These are phyloP conservation scores for Rhododendron ovatum DNA, from an alignment of 148 eudicot species.

Conservation along the genomic window DNA sequence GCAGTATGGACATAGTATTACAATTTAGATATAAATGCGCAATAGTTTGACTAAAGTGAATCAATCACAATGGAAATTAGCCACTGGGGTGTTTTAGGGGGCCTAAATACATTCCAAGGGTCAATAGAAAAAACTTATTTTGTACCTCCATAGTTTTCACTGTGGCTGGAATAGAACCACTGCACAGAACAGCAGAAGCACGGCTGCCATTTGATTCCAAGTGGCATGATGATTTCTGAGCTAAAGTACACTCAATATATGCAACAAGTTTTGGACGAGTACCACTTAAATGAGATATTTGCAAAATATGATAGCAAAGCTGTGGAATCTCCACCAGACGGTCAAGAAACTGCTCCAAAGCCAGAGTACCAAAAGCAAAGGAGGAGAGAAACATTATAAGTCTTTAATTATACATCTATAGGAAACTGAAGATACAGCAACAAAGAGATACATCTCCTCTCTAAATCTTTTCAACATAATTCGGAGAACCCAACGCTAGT, in stretches of 20 bases:
- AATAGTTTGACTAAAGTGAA: neutral
- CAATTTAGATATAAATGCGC: neutral
- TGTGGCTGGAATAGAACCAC: neutral
- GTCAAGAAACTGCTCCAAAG: neutral
- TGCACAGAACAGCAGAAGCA: neutral
- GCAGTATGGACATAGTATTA: neutral
- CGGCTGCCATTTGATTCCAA: neutral
- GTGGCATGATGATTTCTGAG: slow-evolving; percentile 7
- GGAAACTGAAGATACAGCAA: neutral
- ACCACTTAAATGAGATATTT: slow-evolving; percentile 7
- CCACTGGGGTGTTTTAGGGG: neutral
- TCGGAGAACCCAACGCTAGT: no score
- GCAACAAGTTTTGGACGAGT: slow-evolving; percentile 5
- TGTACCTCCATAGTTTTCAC: neutral
- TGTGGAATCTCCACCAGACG: neutral
- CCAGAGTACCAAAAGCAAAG: slow-evolving; percentile 5
- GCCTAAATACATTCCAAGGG: neutral
- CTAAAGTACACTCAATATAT: neutral
- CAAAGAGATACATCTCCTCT: neutral
- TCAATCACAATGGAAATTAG: neutral
- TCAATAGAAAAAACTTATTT: neutral
- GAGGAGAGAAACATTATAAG: neutral
- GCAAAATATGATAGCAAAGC: slow-evolving; percentile 10
- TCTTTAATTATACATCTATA: neutral
- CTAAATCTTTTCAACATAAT: no score